These are phyloP conservation scores for Stropharia rugosoannulata DNA, from an alignment of 768 basidiomycete species.

Conservation along the genomic window DNA sequence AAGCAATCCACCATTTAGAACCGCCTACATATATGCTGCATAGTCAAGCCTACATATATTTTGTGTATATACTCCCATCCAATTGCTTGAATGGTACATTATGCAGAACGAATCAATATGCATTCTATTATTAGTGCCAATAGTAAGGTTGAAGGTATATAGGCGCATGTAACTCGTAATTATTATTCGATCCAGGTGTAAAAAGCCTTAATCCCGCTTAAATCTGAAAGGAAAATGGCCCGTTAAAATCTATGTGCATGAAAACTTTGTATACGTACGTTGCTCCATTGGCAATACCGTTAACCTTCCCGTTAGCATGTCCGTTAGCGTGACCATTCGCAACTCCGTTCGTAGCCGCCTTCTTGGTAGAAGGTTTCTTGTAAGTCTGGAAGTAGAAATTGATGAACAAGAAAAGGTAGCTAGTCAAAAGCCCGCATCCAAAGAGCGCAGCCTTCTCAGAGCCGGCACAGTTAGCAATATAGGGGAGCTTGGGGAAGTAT, in stretches of 20 bases:
- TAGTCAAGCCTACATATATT: no score
- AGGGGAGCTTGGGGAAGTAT: constrained; percentile 67
- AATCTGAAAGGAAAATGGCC: constrained; percentile 18
- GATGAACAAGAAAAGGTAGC: constrained; percentile 94
- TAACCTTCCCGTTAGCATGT: constrained; percentile 24
- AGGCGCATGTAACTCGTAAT: constrained; percentile 29
- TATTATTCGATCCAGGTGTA: constrained; percentile 21
- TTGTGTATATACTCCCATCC: background rate
- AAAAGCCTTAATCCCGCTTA: constrained; percentile 27
- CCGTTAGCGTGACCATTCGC: constrained; percentile 39
- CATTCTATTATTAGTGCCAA: constrained; percentile 31
- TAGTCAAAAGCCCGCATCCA: constrained; percentile 85
- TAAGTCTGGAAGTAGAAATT: constrained; percentile 90
- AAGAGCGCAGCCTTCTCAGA: constrained; percentile 86
- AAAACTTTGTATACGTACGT: constrained; percentile 8
- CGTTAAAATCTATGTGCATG: background rate
- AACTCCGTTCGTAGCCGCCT: constrained; percentile 43
- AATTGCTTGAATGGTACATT: background rate
- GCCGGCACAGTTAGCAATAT: constrained; percentile 81
- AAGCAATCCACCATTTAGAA: no score
- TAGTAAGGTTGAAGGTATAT: constrained; percentile 38
- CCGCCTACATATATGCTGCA: no score
- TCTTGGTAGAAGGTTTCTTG: constrained; percentile 58
- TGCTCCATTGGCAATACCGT: constrained; percentile 17
- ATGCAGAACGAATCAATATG: background rate